Percentiles rank a stretch among this genome's conserved stretches.
Conservation (phyloP, 2,329 filamentous ascomycete species). For the Exserohilum turcica region DNA sequence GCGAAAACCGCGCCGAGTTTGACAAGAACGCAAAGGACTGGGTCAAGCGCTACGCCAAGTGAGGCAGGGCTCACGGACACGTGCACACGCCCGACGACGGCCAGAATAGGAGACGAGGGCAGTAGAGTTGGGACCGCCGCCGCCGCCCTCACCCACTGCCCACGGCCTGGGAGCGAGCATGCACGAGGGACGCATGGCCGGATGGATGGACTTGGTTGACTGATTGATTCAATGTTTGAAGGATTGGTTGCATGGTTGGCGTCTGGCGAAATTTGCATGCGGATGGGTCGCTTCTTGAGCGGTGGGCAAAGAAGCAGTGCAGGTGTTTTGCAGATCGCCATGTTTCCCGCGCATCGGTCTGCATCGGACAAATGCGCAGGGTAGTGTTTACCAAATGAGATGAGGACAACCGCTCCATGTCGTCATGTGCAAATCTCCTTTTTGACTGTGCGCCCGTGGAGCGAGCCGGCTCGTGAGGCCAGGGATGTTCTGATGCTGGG, state of each 20-base stretch:
- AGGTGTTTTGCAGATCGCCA: constrained; percentile 13
- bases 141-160: constrained; percentile 13
- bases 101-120: not conserved
- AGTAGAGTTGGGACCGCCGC: constrained; percentile 2
- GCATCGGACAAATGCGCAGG: constrained; percentile 13
- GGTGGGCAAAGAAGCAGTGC: constrained; percentile 18
- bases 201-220: too few relatives aligned
- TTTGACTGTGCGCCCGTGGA: constrained; percentile 9
- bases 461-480: constrained; percentile 16
- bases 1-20: constrained; percentile 69
- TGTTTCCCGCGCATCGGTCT: constrained; percentile 7
- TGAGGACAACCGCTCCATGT: constrained; percentile 19
- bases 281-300: constrained; percentile 12
- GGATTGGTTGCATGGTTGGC: constrained; percentile 38
- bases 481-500: constrained; percentile 3
- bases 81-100: constrained; percentile 9
- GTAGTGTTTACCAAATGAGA: constrained; percentile 19
- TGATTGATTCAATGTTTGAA: too few relatives aligned
- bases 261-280: constrained; percentile 39
- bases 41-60: constrained; percentile 72
- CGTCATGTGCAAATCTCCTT: constrained; percentile 26
- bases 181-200: too few relatives aligned
- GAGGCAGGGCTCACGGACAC: constrained; percentile 5
- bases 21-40: constrained; percentile 77
- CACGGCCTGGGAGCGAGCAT: not conserved